phyloP scores from a whole-genome alignment of 371 early-diverging fungal species.

The Umbelopsis sp. region DNA sequence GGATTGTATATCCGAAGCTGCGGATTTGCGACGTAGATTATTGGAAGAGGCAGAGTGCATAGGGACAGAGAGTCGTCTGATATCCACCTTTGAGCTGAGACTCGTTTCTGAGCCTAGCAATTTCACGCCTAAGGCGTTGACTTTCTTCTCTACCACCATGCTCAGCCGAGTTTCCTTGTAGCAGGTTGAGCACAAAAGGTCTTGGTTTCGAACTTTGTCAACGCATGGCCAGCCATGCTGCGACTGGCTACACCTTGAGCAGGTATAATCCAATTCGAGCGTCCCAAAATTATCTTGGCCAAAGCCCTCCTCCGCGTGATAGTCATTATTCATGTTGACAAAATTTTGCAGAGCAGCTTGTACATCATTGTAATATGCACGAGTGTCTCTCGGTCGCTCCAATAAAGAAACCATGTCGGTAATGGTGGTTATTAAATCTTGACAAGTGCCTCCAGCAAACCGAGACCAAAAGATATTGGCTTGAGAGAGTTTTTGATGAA shows the following conservation, averaged over 20 bases:
- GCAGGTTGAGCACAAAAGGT: conserved; percentile 41
- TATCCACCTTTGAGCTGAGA: neutral
- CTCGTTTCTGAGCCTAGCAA: conserved; percentile 16
- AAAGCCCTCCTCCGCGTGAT: conserved; percentile 33
- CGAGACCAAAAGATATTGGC: conserved; percentile 34
- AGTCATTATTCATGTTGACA: conserved; percentile 22
- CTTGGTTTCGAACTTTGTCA: conserved; percentile 39
- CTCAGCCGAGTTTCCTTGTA: conserved; percentile 36
- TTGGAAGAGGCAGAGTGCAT: neutral
- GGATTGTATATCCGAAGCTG: conserved; percentile 7
- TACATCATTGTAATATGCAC: conserved; percentile 24
- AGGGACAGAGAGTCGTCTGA: neutral
- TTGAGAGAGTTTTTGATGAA: conserved; percentile 24
- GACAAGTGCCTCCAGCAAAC: conserved; percentile 26
- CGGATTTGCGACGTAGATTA: conserved; percentile 7
- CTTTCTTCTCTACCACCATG: conserved; percentile 50
- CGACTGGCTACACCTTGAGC: conserved; percentile 30
- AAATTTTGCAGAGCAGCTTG: conserved; percentile 30
- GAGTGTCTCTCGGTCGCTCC: conserved; percentile 11
- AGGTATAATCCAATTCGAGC: conserved; percentile 34
- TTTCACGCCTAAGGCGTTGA: conserved; percentile 28
- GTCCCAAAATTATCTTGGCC: conserved; percentile 34
- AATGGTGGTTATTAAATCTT: neutral
- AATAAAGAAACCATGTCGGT: conserved; percentile 20
- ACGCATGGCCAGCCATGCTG: conserved; percentile 40